Evolutionary conservation across 2,329 filamentous ascomycete species (phyloP).

Genomic region (Scedosporium aurantiacum): DNA sequence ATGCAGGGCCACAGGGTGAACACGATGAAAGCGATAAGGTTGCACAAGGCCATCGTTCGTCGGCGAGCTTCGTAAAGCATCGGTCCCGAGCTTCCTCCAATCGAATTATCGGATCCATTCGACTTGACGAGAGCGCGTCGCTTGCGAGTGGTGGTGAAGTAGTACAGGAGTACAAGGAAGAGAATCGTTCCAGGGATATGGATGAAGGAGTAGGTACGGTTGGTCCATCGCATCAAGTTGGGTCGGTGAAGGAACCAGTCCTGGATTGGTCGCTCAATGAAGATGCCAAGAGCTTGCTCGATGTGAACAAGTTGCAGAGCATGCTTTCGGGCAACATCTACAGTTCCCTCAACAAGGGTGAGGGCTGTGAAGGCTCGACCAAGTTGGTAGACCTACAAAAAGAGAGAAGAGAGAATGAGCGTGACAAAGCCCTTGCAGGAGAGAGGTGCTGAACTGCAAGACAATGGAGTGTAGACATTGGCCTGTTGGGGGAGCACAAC

Average conservation of each 20-base stretch:
- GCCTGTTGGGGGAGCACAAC: too few species aligned
- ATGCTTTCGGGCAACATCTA: constrained; percentile 56
- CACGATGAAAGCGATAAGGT: constrained; percentile 47
- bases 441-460: not conserved
- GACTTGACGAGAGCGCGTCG: constrained; percentile 20
- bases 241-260: constrained; percentile 37
- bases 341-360: constrained; percentile 55
- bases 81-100: constrained; percentile 22
- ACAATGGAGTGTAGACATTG: too few species aligned
- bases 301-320: constrained; percentile 56
- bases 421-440: not conserved
- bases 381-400: constrained; percentile 56
- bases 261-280: constrained; percentile 54
- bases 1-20: constrained; percentile 56
- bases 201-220: constrained; percentile 65
- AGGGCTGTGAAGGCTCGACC: constrained; percentile 62
- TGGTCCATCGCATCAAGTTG: constrained; percentile 54
- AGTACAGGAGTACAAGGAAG: constrained; percentile 54
- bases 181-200: constrained; percentile 68
- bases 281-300: constrained; percentile 54
- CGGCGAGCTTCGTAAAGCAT: constrained; percentile 43
- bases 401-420: not conserved
- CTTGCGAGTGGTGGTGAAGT: constrained; percentile 55
- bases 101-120: constrained; percentile 10
- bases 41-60: constrained; percentile 51